Percentiles rank a stretch among this genome's conserved stretches.
Conservation (phyloP, 2,329 filamentous ascomycete species). For the Hypoxylon sp. region DNA sequence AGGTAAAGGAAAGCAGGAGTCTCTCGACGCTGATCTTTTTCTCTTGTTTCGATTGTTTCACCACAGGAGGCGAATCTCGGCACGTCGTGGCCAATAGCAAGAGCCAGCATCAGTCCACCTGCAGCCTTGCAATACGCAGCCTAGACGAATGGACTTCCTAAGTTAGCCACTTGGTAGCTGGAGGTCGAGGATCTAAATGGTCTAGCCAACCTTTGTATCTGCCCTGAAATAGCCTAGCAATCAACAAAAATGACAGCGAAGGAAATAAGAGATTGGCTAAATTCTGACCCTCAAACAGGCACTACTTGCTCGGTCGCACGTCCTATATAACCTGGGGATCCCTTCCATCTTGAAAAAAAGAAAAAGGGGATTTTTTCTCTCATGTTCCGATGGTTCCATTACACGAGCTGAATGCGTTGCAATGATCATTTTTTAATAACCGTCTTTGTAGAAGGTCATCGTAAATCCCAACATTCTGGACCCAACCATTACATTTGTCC, state of each 20-base stretch:
- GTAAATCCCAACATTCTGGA: conserved; percentile 42
- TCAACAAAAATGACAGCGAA: conserved; percentile 19
- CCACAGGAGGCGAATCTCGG: conserved; percentile 42
- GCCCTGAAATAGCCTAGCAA: conserved; percentile 6
- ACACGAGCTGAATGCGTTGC: conserved; percentile 36
- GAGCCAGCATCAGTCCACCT: conserved; percentile 36
- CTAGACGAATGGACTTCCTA: conserved; percentile 32
- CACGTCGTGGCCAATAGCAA: conserved; percentile 40
- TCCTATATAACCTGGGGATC: conserved; percentile 36
- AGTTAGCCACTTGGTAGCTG: conserved; percentile 35
- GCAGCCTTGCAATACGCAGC: conserved; percentile 43
- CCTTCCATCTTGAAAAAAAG: conserved; percentile 28
- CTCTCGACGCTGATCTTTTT: conserved; percentile 36
- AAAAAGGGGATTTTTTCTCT: conserved; percentile 13
- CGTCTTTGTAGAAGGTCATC: conserved; percentile 33
- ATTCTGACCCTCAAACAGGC: conserved; percentile 22
- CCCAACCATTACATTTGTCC: conserved; percentile 27
- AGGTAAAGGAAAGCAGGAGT: conserved; percentile 36
- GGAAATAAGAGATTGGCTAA: conserved; percentile 33
- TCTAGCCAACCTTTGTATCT: conserved; percentile 26
- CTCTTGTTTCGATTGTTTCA: conserved; percentile 34
- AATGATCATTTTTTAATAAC: conserved; percentile 28
- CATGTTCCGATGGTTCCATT: conserved; percentile 38
- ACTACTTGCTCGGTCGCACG: conserved; percentile 28
- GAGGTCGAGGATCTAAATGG: conserved; percentile 24